Evolutionary conservation across 1,284 basidiomycete species (phyloP).

Genomic region (Phenoliferia sp.): DNA sequence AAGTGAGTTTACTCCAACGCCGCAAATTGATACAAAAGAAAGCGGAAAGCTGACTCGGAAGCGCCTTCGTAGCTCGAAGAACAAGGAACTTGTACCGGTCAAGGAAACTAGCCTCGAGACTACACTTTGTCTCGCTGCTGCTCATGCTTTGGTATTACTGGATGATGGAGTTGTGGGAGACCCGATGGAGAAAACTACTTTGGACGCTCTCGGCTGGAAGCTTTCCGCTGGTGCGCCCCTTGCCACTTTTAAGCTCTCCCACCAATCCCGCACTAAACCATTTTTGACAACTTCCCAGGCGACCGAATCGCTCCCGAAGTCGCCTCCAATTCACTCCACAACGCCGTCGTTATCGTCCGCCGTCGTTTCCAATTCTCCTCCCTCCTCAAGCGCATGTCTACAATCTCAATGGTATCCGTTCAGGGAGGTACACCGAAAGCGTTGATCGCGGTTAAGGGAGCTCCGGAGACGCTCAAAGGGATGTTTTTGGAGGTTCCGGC

Average conservation of each 20-base stretch:
- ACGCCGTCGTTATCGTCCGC: slow-evolving; percentile 61
- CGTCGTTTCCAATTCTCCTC: slow-evolving; percentile 95
- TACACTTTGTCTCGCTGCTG: slow-evolving; percentile 81
- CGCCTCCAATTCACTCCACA: background rate
- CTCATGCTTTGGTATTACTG: slow-evolving; percentile 89
- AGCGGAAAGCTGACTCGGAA: background rate
- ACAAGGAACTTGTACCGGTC: slow-evolving; percentile 70
- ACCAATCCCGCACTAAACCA: background rate
- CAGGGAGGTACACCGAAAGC: background rate
- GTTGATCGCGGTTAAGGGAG: slow-evolving; percentile 75
- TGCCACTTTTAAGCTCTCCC: background rate
- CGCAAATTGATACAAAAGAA: slow-evolving; percentile 50
- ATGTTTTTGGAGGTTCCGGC: slow-evolving; percentile 73
- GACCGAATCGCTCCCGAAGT: slow-evolving; percentile 61
- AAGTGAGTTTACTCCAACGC: slow-evolving; percentile 54
- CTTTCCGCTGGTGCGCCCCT: slow-evolving; percentile 58
- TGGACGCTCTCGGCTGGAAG: slow-evolving; percentile 88
- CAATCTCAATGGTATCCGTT: slow-evolving; percentile 59
- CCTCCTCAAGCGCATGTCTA: slow-evolving; percentile 92
- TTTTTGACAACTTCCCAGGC: background rate
- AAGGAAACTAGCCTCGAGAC: slow-evolving; percentile 72
- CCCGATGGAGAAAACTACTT: slow-evolving; percentile 97
- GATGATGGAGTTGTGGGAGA: slow-evolving; percentile 90
- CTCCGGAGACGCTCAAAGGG: slow-evolving; percentile 83
- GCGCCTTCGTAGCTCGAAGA: slow-evolving; percentile 6